Evolutionary conservation across 2,329 filamentous ascomycete genomes (phyloP), one percentile per base, ranked within the genome.

Genomic region (Stagonosporopsis cucurbitacearum): DNA sequence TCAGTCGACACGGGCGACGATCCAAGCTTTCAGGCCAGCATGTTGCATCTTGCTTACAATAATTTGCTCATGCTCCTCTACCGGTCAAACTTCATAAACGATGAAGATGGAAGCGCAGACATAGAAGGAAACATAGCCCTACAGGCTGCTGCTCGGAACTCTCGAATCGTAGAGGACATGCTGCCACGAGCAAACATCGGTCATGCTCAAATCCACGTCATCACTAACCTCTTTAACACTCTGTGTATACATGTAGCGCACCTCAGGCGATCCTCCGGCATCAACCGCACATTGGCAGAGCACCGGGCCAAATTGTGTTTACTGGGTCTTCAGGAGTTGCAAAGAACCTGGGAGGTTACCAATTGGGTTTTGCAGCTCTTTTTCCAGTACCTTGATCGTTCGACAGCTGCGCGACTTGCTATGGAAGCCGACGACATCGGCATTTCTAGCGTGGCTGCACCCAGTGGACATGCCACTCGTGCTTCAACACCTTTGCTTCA

Each of bases 281-380:
- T 77, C 3, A 73, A 76, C 2, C 68, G 75, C 6, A 77, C 77
- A n/a, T 68, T 82, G 0, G 78, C 80, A 13, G 80, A 82, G 54
- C 78, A 81, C 50, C 73, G 80, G 23, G 79, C 80, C 0, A 77
- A 81, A n/a, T 56, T 82, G 0, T 82, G 80, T 52, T 64, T 82
- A 0, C 60, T 82, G 17, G 79, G 80, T 0, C 60, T 82, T 0
- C 75, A 80, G 45, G 80, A 82, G 55, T 62, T 82, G 8, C 80
- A 81, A 52, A 79, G 78, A 48, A 79, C 77, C 0, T 82, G 80
- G 80, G 79, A 81, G 44, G 65, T 82, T 8, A 79, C 79, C 13
- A 82, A 81, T 50, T 79, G 78, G 77, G 77, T 82, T 0, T 62
- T 82, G 2, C 74, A 82, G 56, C 65, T 82, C 0, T 82, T 82